Conservation (phyloP, 495 filamentous ascomycete species). For the Evernia prunastri region DNA sequence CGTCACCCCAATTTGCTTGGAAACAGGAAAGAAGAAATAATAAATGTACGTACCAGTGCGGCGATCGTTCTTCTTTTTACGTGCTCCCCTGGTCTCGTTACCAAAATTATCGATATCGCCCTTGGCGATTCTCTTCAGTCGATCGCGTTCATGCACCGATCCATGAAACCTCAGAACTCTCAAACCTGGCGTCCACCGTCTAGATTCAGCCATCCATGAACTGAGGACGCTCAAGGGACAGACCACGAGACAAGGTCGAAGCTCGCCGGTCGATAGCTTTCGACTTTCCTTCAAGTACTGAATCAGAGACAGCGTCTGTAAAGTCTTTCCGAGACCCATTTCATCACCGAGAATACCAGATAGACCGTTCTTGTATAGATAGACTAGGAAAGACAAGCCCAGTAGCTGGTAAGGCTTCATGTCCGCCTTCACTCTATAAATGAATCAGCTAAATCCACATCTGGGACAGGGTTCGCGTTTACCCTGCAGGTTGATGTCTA, state of each 20-base stretch:
- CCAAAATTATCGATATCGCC: conserved; percentile 38
- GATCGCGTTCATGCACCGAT: conserved; percentile 39
- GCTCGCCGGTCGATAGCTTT: conserved; percentile 28
- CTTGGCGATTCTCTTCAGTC: conserved; percentile 44
- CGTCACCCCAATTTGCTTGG: too few relatives aligned
- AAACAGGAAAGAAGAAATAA: too few relatives aligned
- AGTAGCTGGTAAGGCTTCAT: conserved; percentile 62
- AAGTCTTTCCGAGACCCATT: conserved; percentile 60
- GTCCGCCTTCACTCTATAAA: conserved; percentile 36
- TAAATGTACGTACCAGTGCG: too few relatives aligned
- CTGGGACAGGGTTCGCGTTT: conserved; percentile 11
- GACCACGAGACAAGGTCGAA: conserved; percentile 51
- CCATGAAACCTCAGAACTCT: conserved; percentile 55
- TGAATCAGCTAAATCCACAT: not conserved
- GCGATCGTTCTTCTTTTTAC: conserved; percentile 22
- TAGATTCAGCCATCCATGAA: conserved; percentile 51
- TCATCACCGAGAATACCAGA: conserved; percentile 55
- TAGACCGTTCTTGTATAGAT: conserved; percentile 53
- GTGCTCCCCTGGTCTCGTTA: conserved; percentile 31
- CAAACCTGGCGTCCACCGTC: conserved; percentile 52
- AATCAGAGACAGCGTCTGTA: conserved; percentile 54
- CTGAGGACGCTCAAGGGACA: conserved; percentile 54
- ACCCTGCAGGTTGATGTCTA: conserved; percentile 44
- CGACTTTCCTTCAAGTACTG: conserved; percentile 42
- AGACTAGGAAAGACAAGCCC: conserved; percentile 55